Conservation (phyloP, 2,329 filamentous ascomycete genomes). For the Neopestalotiopsis clavispora region DNA sequence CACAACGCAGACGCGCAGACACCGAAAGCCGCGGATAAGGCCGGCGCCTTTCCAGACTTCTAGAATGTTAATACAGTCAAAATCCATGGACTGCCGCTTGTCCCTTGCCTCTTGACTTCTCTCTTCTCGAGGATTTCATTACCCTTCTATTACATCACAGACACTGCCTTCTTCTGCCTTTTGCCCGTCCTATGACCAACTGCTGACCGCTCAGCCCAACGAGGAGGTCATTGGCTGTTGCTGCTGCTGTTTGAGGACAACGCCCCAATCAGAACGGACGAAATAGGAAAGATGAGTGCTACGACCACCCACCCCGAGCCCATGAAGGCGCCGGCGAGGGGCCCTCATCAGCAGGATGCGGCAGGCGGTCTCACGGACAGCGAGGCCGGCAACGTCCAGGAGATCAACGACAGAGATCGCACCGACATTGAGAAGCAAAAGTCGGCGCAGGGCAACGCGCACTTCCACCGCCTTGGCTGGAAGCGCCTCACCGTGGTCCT, state of each 20-base stretch:
- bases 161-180: not conserved
- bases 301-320: slow-evolving; percentile 1
- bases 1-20: not conserved
- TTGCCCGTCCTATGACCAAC: not conserved
- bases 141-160: slow-evolving; percentile 10
- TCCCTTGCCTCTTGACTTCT: slow-evolving; percentile 3
- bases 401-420: slow-evolving; percentile 7
- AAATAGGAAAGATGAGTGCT: not conserved
- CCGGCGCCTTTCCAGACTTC: slow-evolving; percentile 3
- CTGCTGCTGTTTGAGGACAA: not conserved
- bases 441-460: slow-evolving; percentile 48
- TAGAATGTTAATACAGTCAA: slow-evolving; percentile 8
- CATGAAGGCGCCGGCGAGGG: not conserved
- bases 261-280: not conserved
- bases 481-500: slow-evolving; percentile 60
- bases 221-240: not conserved
- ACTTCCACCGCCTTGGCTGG: slow-evolving; percentile 60
- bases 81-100: not conserved
- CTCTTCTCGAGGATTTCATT: slow-evolving; percentile 6
- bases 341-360: not conserved
- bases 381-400: not conserved
- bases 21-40: not conserved
- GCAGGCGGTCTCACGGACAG: slow-evolving; percentile 9
- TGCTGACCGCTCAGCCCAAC: not conserved
- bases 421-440: slow-evolving; percentile 12